Evolutionary conservation across 345 rosid species (phyloP).

Genomic region (Citrus glauca): DNA sequence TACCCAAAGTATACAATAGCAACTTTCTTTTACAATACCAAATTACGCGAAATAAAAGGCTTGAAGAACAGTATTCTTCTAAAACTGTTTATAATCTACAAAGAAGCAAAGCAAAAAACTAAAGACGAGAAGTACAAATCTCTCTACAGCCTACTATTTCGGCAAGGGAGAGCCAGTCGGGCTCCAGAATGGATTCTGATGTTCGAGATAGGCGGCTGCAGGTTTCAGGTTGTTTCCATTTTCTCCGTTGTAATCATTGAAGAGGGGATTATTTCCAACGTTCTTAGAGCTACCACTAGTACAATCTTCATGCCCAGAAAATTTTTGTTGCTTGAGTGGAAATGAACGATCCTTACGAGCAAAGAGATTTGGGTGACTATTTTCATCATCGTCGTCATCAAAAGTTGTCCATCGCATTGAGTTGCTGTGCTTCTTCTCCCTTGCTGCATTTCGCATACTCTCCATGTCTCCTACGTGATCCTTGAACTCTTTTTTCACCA

Average conservation of each 20-base stretch:
- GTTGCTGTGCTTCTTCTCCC: constrained; percentile 36
- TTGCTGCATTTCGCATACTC: constrained; percentile 39
- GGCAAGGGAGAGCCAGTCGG: constrained; percentile 12
- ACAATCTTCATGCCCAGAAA: not conserved
- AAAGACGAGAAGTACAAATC: not conserved
- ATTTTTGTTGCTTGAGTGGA: not conserved
- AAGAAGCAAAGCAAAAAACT: not conserved
- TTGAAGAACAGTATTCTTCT: constrained; percentile 33
- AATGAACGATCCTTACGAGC: constrained; percentile 15
- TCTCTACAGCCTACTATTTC: not conserved
- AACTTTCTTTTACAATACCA: not conserved
- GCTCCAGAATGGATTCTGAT: constrained; percentile 29
- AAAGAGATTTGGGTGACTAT: constrained; percentile 57
- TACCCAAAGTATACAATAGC: not conserved
- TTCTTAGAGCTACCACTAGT: not conserved
- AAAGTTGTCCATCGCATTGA: constrained; percentile 57
- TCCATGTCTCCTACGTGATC: constrained; percentile 73
- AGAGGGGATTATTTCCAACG: constrained; percentile 13
- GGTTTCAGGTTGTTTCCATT: constrained; percentile 15
- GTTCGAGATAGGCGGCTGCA: constrained; percentile 18
- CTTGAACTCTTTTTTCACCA: constrained; percentile 76
- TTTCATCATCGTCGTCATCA: constrained; percentile 48
- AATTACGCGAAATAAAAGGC: not conserved
- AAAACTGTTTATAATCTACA: not conserved
- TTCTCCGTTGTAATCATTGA: constrained; percentile 6